Conservation (phyloP, 2,329 filamentous ascomycete genomes). For the Rutstroemia sp. region DNA sequence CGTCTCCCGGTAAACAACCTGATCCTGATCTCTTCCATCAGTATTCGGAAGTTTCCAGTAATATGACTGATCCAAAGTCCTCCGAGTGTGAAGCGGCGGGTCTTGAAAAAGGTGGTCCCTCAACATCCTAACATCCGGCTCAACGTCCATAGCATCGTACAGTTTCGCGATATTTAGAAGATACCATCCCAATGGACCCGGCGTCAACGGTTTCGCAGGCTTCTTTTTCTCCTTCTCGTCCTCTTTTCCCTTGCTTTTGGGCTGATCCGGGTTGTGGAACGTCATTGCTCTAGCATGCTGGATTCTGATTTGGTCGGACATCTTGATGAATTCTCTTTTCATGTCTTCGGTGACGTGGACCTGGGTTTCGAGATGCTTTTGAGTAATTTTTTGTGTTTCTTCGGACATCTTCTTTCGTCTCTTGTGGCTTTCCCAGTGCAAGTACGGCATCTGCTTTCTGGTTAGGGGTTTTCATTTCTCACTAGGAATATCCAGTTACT, state of each 20-base stretch:
- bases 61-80: slow-evolving; percentile 40
- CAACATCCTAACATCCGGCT: slow-evolving; percentile 17
- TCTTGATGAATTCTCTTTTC: neutral
- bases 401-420: slow-evolving; percentile 12
- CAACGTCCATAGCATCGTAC: slow-evolving; percentile 17
- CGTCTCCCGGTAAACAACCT: slow-evolving; percentile 12
- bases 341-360: neutral
- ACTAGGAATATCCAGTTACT: neutral
- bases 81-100: slow-evolving; percentile 34
- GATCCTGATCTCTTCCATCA: slow-evolving; percentile 29
- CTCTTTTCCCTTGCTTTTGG: no score
- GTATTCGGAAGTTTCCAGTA: slow-evolving; percentile 35
- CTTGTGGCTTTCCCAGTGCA: slow-evolving; percentile 27
- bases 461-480: neutral
- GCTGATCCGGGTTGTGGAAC: no score
- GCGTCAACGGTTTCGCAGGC: neutral
- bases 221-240: neutral
- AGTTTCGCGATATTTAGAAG: slow-evolving; percentile 7
- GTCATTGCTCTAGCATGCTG: no score
- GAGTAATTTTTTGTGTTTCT: slow-evolving; percentile 9
- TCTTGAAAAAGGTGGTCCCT: slow-evolving; percentile 10
- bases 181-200: neutral
- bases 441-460: slow-evolving; percentile 22
- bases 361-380: neutral
- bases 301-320: neutral